phyloP scores from a whole-genome alignment of 805 yeast genomes.

The Dipodascopsis uninucleata region DNA sequence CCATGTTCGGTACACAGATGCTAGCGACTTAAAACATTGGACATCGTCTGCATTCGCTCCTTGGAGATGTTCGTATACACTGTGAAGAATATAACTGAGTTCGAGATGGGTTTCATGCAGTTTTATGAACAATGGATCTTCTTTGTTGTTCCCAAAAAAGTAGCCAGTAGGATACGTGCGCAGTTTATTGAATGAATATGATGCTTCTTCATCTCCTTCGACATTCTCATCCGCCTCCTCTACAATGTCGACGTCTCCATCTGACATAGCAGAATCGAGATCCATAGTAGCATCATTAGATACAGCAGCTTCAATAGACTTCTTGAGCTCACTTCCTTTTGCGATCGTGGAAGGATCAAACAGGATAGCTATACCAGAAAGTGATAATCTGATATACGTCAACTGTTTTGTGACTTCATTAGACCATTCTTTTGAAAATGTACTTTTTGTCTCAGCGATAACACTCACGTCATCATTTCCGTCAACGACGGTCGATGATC shows the following conservation, averaged over 20 bases:
- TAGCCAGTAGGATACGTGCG: conserved; percentile 63
- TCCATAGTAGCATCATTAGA: conserved; percentile 32
- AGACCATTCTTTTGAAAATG: conserved; percentile 30
- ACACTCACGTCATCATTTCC: neutral
- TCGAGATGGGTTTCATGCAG: conserved; percentile 59
- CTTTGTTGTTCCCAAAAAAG: conserved; percentile 54
- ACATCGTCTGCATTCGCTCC: conserved; percentile 59
- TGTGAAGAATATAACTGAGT: conserved; percentile 64
- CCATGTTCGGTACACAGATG: conserved; percentile 70
- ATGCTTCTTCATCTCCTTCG: conserved; percentile 33
- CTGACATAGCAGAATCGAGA: conserved; percentile 9
- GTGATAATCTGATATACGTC: conserved; percentile 53
- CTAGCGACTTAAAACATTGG: conserved; percentile 54
- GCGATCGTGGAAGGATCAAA: conserved; percentile 58
- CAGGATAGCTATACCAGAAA: conserved; percentile 67
- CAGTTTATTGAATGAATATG: conserved; percentile 45
- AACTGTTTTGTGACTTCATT: conserved; percentile 57
- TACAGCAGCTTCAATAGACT: neutral
- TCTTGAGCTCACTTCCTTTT: neutral
- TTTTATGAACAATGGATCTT: conserved; percentile 44
- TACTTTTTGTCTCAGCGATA: conserved; percentile 1
- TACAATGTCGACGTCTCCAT: conserved; percentile 28
- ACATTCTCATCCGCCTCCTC: conserved; percentile 24
- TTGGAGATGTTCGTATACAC: conserved; percentile 47
- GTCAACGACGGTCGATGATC: neutral